Evolutionary conservation across 176 grass and related monocot genomes (phyloP).

Genomic region (Cymbopogon citratus): DNA sequence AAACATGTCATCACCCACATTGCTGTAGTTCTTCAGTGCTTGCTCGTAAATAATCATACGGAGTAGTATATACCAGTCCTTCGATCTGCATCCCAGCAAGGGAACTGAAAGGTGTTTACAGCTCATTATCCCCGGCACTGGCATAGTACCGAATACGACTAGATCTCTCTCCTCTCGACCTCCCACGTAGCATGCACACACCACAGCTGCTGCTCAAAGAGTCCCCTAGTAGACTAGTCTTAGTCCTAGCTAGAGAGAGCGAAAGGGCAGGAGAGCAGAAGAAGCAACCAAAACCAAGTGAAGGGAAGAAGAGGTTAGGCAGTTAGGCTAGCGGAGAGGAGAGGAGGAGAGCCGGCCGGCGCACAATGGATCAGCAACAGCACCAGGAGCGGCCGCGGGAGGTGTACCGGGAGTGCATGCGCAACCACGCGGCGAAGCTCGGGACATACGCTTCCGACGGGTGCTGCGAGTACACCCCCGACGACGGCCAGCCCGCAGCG

Average conservation of each 20-base stretch:
- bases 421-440: slow-evolving; percentile 86
- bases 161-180: neutral
- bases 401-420: slow-evolving; percentile 86
- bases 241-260: neutral
- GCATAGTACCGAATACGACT: too few species aligned
- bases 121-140: slow-evolving; percentile 17
- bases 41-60: neutral
- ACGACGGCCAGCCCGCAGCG: slow-evolving; percentile 37
- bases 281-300: too few species aligned
- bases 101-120: slow-evolving; percentile 14
- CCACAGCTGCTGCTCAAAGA: slow-evolving; percentile 25
- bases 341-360: neutral
- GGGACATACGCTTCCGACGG: slow-evolving; percentile 86
- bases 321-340: neutral
- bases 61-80: neutral
- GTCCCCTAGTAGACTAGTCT: slow-evolving; percentile 7
- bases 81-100: slow-evolving; percentile 9
- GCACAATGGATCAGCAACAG: slow-evolving; percentile 38
- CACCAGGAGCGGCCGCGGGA: slow-evolving; percentile 48
- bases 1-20: neutral
- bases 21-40: neutral
- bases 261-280: neutral
- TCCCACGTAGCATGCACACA: slow-evolving; percentile 21
- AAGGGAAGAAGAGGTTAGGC: neutral
- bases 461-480: slow-evolving; percentile 86